Evolutionary conservation across 495 filamentous ascomycete species (phyloP), one percentile per base, ranked within the genome.

Genomic region (Penicillium angulare): DNA sequence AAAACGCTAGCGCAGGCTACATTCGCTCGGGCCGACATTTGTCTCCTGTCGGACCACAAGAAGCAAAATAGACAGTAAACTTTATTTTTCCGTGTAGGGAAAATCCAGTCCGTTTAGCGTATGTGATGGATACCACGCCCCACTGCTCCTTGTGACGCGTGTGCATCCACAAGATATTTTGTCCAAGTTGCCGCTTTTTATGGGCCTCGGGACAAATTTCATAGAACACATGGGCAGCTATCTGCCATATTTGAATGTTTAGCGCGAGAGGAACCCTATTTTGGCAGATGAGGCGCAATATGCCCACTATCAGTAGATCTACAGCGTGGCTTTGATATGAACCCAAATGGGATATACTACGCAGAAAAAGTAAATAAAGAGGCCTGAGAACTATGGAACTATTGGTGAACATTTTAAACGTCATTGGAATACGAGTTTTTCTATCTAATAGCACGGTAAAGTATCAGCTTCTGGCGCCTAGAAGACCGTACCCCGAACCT

Each of bases 401-500:
- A n/a, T n/a, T n/a, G 26, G 26, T 5, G 26, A 29, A 5, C 26
- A 12, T 29, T 29, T 29, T 29, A 29, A 29, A 6, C 12, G 26
- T 12, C 26, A 29, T 29, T 29, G n/a, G n/a, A n/a, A n/a, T n/a
- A n/a, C n/a, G n/a, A n/a, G n/a, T n/a, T n/a, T n/a, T n/a, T 31
- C 27, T 31, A 31, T 31, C 27, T 2, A 31, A 31, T 2, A 6
- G 8, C 13, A 7, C 8, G 13, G 5, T 31, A 2, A 12, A 7
- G 27, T 31, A 9, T 6, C 27, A 31, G 27, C 1, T 17, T n/a
- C n/a, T n/a, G n/a, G n/a, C n/a, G n/a, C n/a, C 32, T 47, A 56
- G 18, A 56, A 51, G 2, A 56, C 48, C 9, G 48, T 56, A 2
- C 53, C 53, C 12, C 23, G 31, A 6, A 50, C 47, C 49, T 66